These are phyloP conservation scores for Pseudogymnoascus sp. DNA, from an alignment of 2,329 filamentous ascomycete species.

Conservation along the genomic window DNA sequence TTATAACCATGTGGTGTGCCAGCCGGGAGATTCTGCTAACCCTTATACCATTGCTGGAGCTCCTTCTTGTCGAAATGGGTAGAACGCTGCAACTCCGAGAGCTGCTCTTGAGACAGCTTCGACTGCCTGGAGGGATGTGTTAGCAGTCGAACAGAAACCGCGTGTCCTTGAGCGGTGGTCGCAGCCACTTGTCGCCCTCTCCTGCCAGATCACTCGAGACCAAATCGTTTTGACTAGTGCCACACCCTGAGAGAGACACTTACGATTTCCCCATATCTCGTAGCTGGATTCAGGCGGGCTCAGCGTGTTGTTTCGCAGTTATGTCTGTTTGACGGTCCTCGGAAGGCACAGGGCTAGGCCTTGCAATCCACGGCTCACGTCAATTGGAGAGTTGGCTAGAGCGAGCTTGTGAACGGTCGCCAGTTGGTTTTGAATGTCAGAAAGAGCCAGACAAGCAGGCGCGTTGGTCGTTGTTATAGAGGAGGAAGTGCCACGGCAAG, in stretches of 20 bases:
- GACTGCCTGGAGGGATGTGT: constrained; percentile 63
- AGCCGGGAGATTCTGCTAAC: constrained; percentile 43
- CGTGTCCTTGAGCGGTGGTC: neutral
- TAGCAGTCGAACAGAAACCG: constrained; percentile 8
- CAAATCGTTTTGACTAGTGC: neutral
- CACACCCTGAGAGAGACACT: neutral
- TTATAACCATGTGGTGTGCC: neutral
- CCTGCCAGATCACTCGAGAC: neutral
- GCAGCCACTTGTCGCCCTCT: neutral
- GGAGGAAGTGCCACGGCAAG: neutral
- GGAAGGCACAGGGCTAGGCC: neutral
- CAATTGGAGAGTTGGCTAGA: neutral
- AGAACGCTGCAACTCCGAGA: constrained; percentile 88
- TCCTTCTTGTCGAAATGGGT: constrained; percentile 99
- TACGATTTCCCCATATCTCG: constrained; percentile 7
- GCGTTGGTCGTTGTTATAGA: neutral
- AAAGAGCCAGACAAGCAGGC: neutral
- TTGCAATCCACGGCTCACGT: neutral
- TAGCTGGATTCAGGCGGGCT: neutral
- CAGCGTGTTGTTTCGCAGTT: neutral
- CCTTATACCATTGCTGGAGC: constrained; percentile 99
- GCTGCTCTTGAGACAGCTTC: constrained; percentile 94
- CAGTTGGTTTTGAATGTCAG: neutral
- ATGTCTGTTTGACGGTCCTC: neutral
- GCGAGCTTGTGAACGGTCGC: neutral